A percentile compares a stretch with the other conserved stretches of the same genome.
phyloP scores from a whole-genome alignment of 495 filamentous ascomycete genomes.

The Penicillium cataractarum region DNA sequence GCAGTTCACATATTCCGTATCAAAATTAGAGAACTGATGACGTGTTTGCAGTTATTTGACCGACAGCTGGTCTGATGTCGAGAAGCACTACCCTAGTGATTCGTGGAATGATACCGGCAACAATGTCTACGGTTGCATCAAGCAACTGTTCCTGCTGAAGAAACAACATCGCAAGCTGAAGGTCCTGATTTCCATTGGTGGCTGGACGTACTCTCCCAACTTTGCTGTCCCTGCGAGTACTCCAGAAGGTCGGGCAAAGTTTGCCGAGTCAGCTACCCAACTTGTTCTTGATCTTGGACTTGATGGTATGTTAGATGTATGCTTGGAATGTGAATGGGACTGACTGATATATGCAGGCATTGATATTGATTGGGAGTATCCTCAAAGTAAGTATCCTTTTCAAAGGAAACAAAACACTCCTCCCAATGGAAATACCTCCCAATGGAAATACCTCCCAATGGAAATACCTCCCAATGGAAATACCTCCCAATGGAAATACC shows the following conservation, averaged over 20 bases:
- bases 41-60: conserved; percentile 61
- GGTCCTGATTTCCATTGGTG: conserved; percentile 89
- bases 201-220: conserved; percentile 93
- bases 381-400: conserved; percentile 34
- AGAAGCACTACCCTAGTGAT: conserved; percentile 74
- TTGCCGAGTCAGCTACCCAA: conserved; percentile 70
- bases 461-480: no score
- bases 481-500: no score
- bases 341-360: conserved; percentile 39
- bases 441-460: no score
- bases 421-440: background rate
- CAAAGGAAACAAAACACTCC: background rate
- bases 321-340: background rate
- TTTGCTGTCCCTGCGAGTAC: conserved; percentile 70
- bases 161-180: conserved; percentile 86
- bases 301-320: conserved; percentile 45
- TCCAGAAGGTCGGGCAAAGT: conserved; percentile 66
- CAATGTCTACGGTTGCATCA: conserved; percentile 68
- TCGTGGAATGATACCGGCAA: conserved; percentile 50
- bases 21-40: background rate
- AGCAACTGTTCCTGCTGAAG: conserved; percentile 93
- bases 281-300: conserved; percentile 71
- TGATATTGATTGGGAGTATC: conserved; percentile 70
- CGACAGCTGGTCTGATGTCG: conserved; percentile 81
- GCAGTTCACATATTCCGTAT: background rate